phyloP scores from a whole-genome alignment of 768 basidiomycete genomes.

The Suillus placidus region DNA sequence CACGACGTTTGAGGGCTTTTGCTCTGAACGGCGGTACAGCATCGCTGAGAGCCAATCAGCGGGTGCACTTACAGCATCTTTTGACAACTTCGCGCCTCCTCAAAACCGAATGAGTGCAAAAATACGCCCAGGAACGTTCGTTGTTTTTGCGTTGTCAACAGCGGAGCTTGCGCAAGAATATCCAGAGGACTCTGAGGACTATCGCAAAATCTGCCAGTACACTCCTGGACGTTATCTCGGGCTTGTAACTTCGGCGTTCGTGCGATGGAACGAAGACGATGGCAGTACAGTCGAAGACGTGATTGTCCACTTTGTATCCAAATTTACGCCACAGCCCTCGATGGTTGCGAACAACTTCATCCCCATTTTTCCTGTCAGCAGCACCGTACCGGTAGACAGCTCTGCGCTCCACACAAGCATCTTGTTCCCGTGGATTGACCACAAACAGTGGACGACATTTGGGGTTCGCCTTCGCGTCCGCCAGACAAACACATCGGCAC shows the following conservation, averaged over 20 bases:
- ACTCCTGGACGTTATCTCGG: constrained; percentile 23
- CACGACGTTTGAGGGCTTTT: not conserved
- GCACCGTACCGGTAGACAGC: not conserved
- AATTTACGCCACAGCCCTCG: constrained; percentile 14
- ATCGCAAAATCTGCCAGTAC: constrained; percentile 11
- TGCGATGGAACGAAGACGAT: constrained; percentile 13
- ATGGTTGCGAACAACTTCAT: not conserved
- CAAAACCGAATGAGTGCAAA: not conserved
- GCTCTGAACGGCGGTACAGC: not conserved
- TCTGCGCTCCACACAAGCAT: constrained; percentile 19
- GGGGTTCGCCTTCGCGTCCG: constrained; percentile 24
- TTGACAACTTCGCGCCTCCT: not conserved
- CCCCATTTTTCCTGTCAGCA: constrained; percentile 7
- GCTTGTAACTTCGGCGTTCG: constrained; percentile 22
- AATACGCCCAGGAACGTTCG: constrained; percentile 16
- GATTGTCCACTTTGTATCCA: constrained; percentile 23
- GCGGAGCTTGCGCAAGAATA: constrained; percentile 11
- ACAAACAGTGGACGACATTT: constrained; percentile 27
- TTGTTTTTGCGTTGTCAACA: constrained; percentile 23
- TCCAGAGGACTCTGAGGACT: constrained; percentile 9
- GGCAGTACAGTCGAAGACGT: constrained; percentile 19
- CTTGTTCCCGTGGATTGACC: constrained; percentile 27
- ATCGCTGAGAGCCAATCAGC: not conserved
- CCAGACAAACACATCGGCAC: constrained; percentile 20
- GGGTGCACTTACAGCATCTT: not conserved